Conservation (phyloP, 2,329 filamentous ascomycete species). For the Phyllosticta citrichinensis region DNA sequence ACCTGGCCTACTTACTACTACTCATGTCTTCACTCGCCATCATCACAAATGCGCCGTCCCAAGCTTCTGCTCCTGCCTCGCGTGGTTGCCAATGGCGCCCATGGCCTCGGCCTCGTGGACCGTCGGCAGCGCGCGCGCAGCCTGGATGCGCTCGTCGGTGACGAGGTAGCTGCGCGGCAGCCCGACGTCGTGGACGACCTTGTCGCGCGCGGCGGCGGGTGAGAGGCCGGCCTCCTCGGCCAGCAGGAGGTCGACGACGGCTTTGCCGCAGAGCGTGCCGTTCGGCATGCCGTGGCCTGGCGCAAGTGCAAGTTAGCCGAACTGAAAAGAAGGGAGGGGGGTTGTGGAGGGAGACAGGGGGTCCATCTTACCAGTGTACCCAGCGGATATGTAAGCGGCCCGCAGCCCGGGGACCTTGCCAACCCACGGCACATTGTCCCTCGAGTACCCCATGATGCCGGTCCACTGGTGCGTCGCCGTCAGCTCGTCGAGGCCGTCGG, state of each 20-base stretch:
- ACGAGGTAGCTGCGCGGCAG: slow-evolving; percentile 30
- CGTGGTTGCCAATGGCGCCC: slow-evolving; percentile 15
- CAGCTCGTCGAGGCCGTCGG: slow-evolving; percentile 33
- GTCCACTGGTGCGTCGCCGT: slow-evolving; percentile 52
- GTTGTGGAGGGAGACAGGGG: background rate
- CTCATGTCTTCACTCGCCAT: too few relatives aligned
- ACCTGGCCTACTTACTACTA: too few relatives aligned
- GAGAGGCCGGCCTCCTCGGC: slow-evolving; percentile 29
- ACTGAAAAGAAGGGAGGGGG: too few relatives aligned
- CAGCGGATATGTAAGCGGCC: slow-evolving; percentile 54
- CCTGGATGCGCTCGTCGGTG: slow-evolving; percentile 24
- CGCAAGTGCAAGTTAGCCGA: background rate
- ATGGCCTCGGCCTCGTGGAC: slow-evolving; percentile 24
- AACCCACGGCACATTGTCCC: slow-evolving; percentile 61
- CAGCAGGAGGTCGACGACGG: slow-evolving; percentile 51
- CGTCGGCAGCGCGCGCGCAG: slow-evolving; percentile 21
- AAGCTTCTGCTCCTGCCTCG: slow-evolving; percentile 3
- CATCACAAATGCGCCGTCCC: background rate
- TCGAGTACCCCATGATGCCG: slow-evolving; percentile 68
- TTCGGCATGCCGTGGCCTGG: slow-evolving; percentile 63
- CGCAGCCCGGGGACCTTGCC: slow-evolving; percentile 51
- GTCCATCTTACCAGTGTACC: slow-evolving; percentile 49
- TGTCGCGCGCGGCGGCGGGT: slow-evolving; percentile 16
- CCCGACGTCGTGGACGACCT: slow-evolving; percentile 24
- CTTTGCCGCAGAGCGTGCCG: slow-evolving; percentile 55